Evolutionary conservation across 2,329 filamentous ascomycete genomes (phyloP).

Genomic region (Erysiphe pulchra): DNA sequence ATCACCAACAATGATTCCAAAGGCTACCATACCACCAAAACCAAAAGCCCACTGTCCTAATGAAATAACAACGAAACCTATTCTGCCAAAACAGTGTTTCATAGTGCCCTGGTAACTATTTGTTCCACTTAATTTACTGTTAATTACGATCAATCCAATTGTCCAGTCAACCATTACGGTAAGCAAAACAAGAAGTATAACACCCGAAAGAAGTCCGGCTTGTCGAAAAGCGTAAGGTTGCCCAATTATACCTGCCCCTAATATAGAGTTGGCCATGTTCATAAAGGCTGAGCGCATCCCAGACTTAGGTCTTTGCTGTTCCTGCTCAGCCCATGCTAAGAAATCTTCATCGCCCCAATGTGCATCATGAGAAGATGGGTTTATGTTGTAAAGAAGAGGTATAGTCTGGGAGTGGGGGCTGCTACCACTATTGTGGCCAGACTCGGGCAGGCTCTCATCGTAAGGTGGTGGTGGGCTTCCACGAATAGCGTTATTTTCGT

Average conservation of each 20-base stretch:
- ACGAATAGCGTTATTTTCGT: constrained; percentile 10
- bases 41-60: constrained; percentile 95
- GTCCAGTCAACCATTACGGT: constrained; percentile 91
- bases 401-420: constrained; percentile 10
- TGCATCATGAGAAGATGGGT: constrained; percentile 44
- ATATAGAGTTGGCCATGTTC: constrained; percentile 99
- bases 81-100: constrained; percentile 76
- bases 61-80: constrained; percentile 66
- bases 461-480: constrained; percentile 20
- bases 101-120: constrained; percentile 91
- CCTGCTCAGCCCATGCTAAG: constrained; percentile 24
- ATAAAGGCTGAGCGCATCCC: constrained; percentile 76
- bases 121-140: constrained; percentile 84
- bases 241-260: constrained; percentile 49
- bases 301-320: constrained; percentile 48
- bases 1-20: constrained; percentile 91
- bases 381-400: constrained; percentile 43
- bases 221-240: constrained; percentile 94
- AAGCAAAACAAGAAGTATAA: constrained; percentile 50
- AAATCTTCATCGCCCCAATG: constrained; percentile 20
- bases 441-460: constrained; percentile 9
- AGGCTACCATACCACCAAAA: constrained; percentile 95
- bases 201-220: constrained; percentile 61
- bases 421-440: constrained; percentile 10
- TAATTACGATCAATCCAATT: constrained; percentile 86